Percentiles rank a stretch among this genome's conserved stretches.
These are phyloP conservation scores for Sicyos edulis DNA, from an alignment of 306 rosid genomes.

Conservation along the genomic window DNA sequence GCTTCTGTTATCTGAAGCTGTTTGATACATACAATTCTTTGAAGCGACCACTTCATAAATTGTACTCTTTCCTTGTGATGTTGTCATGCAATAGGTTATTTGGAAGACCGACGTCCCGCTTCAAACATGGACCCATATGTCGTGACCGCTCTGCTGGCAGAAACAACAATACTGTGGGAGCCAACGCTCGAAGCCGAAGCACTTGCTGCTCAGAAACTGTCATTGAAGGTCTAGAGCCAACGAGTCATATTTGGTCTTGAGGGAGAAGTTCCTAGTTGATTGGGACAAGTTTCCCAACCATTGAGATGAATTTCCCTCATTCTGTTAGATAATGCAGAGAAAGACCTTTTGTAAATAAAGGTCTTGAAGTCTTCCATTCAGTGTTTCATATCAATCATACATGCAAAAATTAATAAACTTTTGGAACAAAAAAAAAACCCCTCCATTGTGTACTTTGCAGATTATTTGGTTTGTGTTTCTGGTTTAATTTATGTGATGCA, in stretches of 20 bases:
- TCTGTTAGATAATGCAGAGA: conserved; percentile 41
- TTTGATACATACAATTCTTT: too few species aligned
- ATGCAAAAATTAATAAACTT: not conserved
- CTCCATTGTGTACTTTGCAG: conserved; percentile 2
- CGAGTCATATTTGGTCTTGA: not conserved
- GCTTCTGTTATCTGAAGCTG: not conserved
- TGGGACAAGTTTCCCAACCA: conserved; percentile 4
- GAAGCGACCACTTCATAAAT: not conserved
- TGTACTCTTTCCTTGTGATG: conserved; percentile 21
- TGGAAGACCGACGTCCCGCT: conserved; percentile 99
- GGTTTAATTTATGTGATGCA: conserved; percentile 9
- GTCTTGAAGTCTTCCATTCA: conserved; percentile 29
- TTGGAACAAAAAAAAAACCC: not conserved
- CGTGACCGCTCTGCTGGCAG: conserved; percentile 77
- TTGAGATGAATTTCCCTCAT: conserved; percentile 26
- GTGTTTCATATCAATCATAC: conserved; percentile 17
- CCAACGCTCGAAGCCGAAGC: conserved; percentile 97
- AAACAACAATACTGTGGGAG: conserved; percentile 79
- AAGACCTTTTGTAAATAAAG: conserved; percentile 39
- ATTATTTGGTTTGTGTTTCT: conserved; percentile 2
- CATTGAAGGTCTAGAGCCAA: conserved; percentile 54
- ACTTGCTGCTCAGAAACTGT: conserved; percentile 87
- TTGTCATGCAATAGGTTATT: conserved; percentile 56
- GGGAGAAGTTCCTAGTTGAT: conserved; percentile 15
- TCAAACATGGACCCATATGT: conserved; percentile 98